Base-by-base conservation (phyloP, 768 basidiomycete species). In the Tulasnella sp. region DNA sequence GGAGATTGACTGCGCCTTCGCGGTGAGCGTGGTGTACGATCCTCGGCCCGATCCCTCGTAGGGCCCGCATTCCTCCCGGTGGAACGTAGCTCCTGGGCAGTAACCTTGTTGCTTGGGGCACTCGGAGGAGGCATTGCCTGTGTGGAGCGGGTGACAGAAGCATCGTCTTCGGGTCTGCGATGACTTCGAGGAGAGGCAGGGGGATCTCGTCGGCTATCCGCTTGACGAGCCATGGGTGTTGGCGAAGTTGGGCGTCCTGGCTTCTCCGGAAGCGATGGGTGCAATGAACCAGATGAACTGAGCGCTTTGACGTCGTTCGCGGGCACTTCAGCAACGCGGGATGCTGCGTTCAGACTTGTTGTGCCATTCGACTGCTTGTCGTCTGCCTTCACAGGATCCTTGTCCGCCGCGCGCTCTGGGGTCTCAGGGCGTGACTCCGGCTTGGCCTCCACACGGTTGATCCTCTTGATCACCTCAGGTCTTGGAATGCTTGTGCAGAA, bases 71-170 rank as follows among this genome's bases (percentile, higher is more conserved):
- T 52, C 29, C 24, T 46, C 11, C 61, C 25, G 8, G 60, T 53
- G 11, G 49, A 34, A n/a, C 62, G 62, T 4, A 62, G 50, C 19
- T 54, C 60, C 2, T 62, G 49, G 3, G 62, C 62, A 22, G 52
- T 42, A 24, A 30, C 15, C 21, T 63, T 62, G 15, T 61, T 62
- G 19, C 62, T 62, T n/a, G 62, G 62, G 3, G 62, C 62, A 2
- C 22, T 27, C 10, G 62, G 62, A 12, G 62, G 62, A 24, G 62
- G 62, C 62, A 62, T 62, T 15, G 22, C 43, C 31, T 61, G 49
- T 9, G 34, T 9, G 22, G n/a, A 17, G 1, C 49, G 50, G 17
- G 57, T 21, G 1, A 15, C 15, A 38, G 5, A 7, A 7, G 44
- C 11, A n/a, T 25, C 17, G 17, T 48, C 62, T 9, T 49, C 46